A percentile compares a stretch with the other conserved stretches of the same genome.
Conservation (phyloP, 805 yeast species). For the Groenewaldozyma tartarivorans region DNA sequence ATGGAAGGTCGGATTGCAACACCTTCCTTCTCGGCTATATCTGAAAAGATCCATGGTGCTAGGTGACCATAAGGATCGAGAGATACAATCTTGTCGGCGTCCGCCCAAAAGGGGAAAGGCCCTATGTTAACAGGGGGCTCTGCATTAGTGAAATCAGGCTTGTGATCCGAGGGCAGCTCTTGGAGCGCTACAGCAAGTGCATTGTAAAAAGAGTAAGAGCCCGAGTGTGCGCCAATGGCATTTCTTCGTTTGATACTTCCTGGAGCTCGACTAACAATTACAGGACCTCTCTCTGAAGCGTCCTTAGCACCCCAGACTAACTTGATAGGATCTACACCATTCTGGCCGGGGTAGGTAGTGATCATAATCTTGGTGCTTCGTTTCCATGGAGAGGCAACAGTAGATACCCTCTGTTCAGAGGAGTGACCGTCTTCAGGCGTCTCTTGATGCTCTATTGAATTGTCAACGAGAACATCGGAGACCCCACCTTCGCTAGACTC, state of each 20-base stretch:
- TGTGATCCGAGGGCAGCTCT: constrained; percentile 42
- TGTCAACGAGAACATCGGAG: too few relatives aligned
- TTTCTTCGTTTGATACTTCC: constrained; percentile 46
- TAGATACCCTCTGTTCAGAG: too few relatives aligned
- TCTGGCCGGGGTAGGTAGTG: constrained; percentile 46
- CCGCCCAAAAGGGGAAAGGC: constrained; percentile 49
- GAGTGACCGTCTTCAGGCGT: too few relatives aligned
- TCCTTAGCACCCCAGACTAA: constrained; percentile 46
- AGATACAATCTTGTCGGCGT: constrained; percentile 47
- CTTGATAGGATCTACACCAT: constrained; percentile 39
- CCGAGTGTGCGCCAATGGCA: constrained; percentile 57
- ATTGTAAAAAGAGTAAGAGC: constrained; percentile 55
- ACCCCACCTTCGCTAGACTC: too few relatives aligned
- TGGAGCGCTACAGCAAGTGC: constrained; percentile 56
- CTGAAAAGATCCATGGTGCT: constrained; percentile 49
- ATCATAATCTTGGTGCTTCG: constrained; percentile 32
- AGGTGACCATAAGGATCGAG: constrained; percentile 61
- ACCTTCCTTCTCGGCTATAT: constrained; percentile 34
- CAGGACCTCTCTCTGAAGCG: constrained; percentile 44
- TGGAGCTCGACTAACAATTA: constrained; percentile 43
- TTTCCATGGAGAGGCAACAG: constrained; percentile 8
- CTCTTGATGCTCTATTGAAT: too few relatives aligned
- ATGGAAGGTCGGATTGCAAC: constrained; percentile 57
- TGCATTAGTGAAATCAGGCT: constrained; percentile 53
- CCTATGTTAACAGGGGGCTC: constrained; percentile 51